Percentiles rank a stretch among this genome's conserved stretches.
Evolutionary conservation across 306 rosid species (phyloP).

Genomic region (Vigna radiata): DNA sequence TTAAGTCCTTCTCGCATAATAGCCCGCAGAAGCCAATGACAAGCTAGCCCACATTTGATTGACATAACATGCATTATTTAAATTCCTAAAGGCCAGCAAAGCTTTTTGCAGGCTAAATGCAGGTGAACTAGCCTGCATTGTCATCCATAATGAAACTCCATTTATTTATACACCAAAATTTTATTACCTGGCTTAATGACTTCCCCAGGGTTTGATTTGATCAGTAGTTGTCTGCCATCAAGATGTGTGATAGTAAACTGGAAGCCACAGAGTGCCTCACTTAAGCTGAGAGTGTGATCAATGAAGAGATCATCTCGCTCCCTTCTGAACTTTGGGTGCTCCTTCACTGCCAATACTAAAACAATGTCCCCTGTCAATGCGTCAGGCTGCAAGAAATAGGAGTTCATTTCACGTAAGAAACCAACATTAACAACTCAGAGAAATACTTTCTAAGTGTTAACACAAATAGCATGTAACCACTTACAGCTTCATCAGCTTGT

Average conservation of each 20-base stretch:
- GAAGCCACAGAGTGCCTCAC: conserved; percentile 85
- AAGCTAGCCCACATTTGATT: too few relatives aligned
- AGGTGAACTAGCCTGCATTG: too few relatives aligned
- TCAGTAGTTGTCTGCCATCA: conserved; percentile 83
- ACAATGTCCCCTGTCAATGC: conserved; percentile 77
- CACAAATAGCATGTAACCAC: conserved; percentile 18
- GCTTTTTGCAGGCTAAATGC: too few relatives aligned
- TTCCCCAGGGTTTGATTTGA: conserved; percentile 89
- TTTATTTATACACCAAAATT: not conserved
- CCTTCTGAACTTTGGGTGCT: conserved; percentile 70
- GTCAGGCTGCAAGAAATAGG: conserved; percentile 64
- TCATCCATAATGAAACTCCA: conserved; percentile 10
- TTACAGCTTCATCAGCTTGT: conserved; percentile 83
- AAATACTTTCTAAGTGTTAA: not conserved
- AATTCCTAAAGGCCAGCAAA: too few relatives aligned
- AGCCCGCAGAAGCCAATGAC: too few relatives aligned
- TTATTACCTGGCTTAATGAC: conserved; percentile 76
- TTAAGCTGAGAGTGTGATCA: conserved; percentile 65
- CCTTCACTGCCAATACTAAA: conserved; percentile 72
- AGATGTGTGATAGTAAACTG: conserved; percentile 73
- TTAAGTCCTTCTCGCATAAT: too few relatives aligned
- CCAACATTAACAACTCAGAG: conserved; percentile 3
- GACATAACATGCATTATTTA: too few relatives aligned
- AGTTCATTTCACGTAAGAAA: conserved; percentile 2
- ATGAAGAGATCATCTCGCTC: conserved; percentile 62